A percentile compares a stretch with the other conserved stretches of the same genome.
These are phyloP conservation scores for Lactarius sp. DNA, from an alignment of 768 basidiomycete genomes.

Conservation along the genomic window DNA sequence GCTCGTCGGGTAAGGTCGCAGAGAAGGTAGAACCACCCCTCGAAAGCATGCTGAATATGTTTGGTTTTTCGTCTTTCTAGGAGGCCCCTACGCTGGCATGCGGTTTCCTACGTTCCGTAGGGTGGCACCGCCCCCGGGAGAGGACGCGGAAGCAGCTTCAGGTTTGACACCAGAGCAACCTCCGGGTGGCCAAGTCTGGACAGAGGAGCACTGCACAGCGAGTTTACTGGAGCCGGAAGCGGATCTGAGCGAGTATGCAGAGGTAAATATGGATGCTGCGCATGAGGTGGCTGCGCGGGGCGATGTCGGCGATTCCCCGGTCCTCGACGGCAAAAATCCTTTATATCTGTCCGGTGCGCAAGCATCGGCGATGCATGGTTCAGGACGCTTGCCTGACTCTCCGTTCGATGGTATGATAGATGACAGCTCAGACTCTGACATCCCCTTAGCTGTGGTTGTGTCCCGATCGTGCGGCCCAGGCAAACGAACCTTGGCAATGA, in stretches of 20 bases:
- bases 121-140: background rate
- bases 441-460: background rate
- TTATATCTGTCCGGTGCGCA: background rate
- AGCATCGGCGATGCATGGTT: background rate
- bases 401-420: background rate
- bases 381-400: background rate
- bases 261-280: background rate
- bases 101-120: background rate
- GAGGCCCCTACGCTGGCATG: background rate
- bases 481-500: background rate
- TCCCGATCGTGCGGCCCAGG: background rate
- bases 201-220: background rate
- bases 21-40: background rate
- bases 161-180: background rate
- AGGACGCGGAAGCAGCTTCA: background rate
- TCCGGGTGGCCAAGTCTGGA: too few relatives aligned
- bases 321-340: background rate
- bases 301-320: background rate
- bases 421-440: background rate
- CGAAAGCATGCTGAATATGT: background rate
- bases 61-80: background rate
- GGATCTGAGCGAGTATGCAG: background rate
- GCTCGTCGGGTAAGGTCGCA: background rate
- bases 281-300: background rate
- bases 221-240: too few relatives aligned